Evolutionary conservation across 495 filamentous ascomycete species (phyloP), one percentile per base, ranked within the genome.

Genomic region (Hyaloscypha hepaticicola): DNA sequence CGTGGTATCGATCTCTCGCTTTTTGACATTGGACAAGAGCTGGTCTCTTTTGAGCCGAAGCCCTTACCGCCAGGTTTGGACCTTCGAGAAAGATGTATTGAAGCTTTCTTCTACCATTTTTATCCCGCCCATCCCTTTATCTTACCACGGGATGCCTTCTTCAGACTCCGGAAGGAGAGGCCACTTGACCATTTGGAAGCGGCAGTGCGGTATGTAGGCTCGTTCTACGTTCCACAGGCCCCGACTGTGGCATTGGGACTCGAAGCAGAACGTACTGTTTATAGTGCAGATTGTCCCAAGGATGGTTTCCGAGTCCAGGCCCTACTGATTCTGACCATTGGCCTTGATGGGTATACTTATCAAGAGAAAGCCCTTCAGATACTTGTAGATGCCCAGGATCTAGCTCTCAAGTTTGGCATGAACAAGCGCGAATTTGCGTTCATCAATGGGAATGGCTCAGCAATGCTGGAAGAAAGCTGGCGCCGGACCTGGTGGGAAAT

Each of bases 401-500:
- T 90, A 56, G 90, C 91, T 16, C 79, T 94, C 24, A 86, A 92
- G 59, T 78, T 95, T 26, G 88, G 89, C 1, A 80, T 97, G 77
- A 86, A 96, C 74, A 85, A 82, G 63, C 76, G 78, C 57, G 71
- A 77, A 22, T 84, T 80, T 69, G 80, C 83, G 24, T 67, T 74
- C 1, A 63, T 77, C 3, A 72, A 81, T 59, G 81, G 80, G n/a
- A 73, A 73, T 45, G 76, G 77, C 24, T 78, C 80, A 55, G 76
- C 76, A 22, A 76, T 82, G 31, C 64, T 83, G 34, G 83, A 83
- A 67, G 93, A 97, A 72, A 88, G 88, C 71, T 86, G 90, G 82
- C 82, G 92, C 27, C 83, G 93, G 48, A 96, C 92, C 19, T 96
- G 91, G 92, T 97, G 92, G 92, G 91, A 96, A 68, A 74, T 97